Percentiles rank a stretch among this genome's conserved stretches.
Conservation (phyloP, 176 grass and related monocot genomes). For the Raddia distichophylla region DNA sequence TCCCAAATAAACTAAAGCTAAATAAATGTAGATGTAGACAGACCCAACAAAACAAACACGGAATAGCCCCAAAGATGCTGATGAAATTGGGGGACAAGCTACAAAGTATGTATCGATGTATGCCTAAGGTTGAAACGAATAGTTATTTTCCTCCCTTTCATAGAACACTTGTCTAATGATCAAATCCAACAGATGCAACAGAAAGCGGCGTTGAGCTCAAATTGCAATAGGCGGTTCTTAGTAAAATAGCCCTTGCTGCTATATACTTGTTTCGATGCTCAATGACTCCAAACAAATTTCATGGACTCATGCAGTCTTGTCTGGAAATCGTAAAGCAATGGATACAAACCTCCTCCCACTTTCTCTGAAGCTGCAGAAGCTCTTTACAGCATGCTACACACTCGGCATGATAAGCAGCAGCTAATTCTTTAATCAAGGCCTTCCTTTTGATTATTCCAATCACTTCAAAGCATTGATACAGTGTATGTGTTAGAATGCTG, state of each 20-base stretch:
- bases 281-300: neutral
- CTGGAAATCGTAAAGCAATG: neutral
- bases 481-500: slow-evolving; percentile 1
- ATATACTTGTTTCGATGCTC: neutral
- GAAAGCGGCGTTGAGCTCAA: neutral
- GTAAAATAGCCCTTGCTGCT: neutral
- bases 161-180: neutral
- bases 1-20: neutral
- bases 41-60: neutral
- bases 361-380: slow-evolving; percentile 76
- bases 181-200: neutral
- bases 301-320: neutral
- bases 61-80: neutral
- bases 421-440: slow-evolving; percentile 87
- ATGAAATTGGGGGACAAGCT: neutral
- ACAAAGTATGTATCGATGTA: neutral
- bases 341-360: slow-evolving; percentile 69
- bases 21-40: too few relatives aligned
- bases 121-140: neutral
- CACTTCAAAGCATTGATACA: slow-evolving; percentile 57
- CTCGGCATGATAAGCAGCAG: slow-evolving; percentile 66
- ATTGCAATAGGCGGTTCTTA: neutral
- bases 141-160: neutral
- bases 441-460: slow-evolving; percentile 91
- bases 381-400: slow-evolving; percentile 66